A percentile compares a stretch with the other conserved stretches of the same genome.
These are phyloP conservation scores for Amylostereum chailletii DNA, from an alignment of 1,284 basidiomycete species.

Conservation along the genomic window DNA sequence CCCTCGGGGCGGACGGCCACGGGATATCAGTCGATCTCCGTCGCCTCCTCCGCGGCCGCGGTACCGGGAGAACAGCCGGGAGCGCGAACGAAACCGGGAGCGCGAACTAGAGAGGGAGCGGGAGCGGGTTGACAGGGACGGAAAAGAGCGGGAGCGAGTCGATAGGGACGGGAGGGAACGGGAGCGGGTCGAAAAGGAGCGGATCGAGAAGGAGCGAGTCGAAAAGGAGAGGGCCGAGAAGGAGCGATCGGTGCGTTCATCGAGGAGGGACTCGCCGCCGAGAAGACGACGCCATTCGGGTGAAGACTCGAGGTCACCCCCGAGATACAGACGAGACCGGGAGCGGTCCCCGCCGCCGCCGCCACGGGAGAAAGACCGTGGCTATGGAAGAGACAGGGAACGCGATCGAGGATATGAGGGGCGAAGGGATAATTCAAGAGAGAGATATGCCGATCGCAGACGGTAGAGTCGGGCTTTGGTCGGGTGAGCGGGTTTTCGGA, in stretches of 20 bases:
- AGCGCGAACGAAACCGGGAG: constrained; percentile 5
- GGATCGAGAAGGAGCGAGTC: no score
- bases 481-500: no score
- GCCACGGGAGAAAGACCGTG: constrained; percentile 17
- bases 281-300: not conserved
- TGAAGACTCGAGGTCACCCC: not conserved
- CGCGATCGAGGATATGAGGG: not conserved
- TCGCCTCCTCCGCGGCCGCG: constrained; percentile 7
- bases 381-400: constrained; percentile 12
- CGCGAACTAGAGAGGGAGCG: constrained; percentile 10
- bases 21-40: constrained; percentile 1
- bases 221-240: no score
- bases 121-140: constrained; percentile 2
- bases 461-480: no score
- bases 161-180: constrained; percentile 12
- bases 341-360: constrained; percentile 3
- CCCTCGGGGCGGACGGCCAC: not conserved
- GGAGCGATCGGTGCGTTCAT: no score
- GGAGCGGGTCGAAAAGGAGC: not conserved
- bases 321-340: not conserved
- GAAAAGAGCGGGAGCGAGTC: constrained; percentile 5
- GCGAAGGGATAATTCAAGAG: not conserved
- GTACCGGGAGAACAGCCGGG: constrained; percentile 5
- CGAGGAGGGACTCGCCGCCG: not conserved
- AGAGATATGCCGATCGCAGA: not conserved